A percentile compares a stretch with the other conserved stretches of the same genome.
These are phyloP conservation scores for Eragrostis tef DNA, from an alignment of 202 grass and related monocot genomes.

Conservation along the genomic window DNA sequence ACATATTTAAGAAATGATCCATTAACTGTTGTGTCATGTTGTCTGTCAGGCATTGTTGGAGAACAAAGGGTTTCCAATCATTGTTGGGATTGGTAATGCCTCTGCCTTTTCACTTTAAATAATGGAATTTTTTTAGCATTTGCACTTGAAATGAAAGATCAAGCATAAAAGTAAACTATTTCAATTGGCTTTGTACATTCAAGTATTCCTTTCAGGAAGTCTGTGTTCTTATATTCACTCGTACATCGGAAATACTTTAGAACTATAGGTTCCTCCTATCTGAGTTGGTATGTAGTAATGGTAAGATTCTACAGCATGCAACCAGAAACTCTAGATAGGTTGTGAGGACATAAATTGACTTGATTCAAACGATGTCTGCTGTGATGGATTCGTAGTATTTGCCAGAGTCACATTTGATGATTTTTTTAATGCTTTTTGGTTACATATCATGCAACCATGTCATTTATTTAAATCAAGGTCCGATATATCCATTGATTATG, in stretches of 20 bases:
- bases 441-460: conserved; percentile 15
- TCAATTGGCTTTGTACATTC: background rate
- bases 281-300: conserved; percentile 8
- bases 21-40: conserved; percentile 42
- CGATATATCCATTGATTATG: background rate
- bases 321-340: background rate
- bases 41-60: conserved; percentile 87
- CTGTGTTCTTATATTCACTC: conserved; percentile 5
- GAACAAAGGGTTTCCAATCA: conserved; percentile 97
- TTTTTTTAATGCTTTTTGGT: background rate
- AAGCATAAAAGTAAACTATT: background rate
- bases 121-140: conserved; percentile 23
- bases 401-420: background rate
- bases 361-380: conserved; percentile 22
- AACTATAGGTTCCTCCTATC: conserved; percentile 1
- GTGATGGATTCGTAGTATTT: conserved; percentile 20
- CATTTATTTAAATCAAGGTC: background rate
- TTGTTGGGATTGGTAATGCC: conserved; percentile 94
- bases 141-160: conserved; percentile 8
- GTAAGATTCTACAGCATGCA: background rate
- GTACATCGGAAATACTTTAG: conserved; percentile 5
- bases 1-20: conserved; percentile 22
- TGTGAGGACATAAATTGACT: background rate
- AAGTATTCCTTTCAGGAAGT: conserved; percentile 31
- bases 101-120: conserved; percentile 9